Base-by-base conservation (phyloP, 257 asterid genomes). In the Salvia splendens region DNA sequence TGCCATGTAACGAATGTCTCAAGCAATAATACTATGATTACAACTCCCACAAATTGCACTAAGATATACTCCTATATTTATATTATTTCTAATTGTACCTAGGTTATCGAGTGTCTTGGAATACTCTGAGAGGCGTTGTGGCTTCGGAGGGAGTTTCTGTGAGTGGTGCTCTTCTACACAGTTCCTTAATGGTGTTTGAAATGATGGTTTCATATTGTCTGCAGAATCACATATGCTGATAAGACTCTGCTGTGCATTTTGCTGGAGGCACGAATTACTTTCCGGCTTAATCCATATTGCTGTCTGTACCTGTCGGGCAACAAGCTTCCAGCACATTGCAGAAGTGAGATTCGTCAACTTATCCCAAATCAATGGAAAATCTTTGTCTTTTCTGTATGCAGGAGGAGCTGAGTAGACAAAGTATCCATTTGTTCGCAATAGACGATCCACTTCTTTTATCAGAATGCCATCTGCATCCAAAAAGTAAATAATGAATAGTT, bases 381-480 rank as follows among this genome's bases (percentile, higher is more conserved):
- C 96, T 80, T 91, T 91, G 75, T 94, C 97, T 76, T 86, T 88
- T 74, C 83, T 83, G 77, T 94, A 94, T 24, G 97, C 97, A 38
- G 97, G 96, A 79, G 99, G 97, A 71, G 97, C 97, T 12, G 95
- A 88, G 85, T 94, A 94, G 33, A 91, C 95, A 63, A 94, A 94
- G 55, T 84, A 91, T 43, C 99, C 97, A 73, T 88, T 81, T 56
- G 89, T 8, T 51, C 96, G 80, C 69, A 91, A 68, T 51, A 91
- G 76, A 56, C 96, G 96, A 73, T 87, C 89, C 73, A 79, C 87
- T 83, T 94, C 97, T 80, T 86, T 93, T 41, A 93, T 83, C 40
- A 90, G 79, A 72, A 91, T 88, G 61, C 95, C 98, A 77, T 86
- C 98, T 89, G 88, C 89, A 76, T n/a, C 32, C 59, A 6, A 58